Conservation (phyloP, 1,139 yeast genomes). For the Candida gigantensis region DNA sequence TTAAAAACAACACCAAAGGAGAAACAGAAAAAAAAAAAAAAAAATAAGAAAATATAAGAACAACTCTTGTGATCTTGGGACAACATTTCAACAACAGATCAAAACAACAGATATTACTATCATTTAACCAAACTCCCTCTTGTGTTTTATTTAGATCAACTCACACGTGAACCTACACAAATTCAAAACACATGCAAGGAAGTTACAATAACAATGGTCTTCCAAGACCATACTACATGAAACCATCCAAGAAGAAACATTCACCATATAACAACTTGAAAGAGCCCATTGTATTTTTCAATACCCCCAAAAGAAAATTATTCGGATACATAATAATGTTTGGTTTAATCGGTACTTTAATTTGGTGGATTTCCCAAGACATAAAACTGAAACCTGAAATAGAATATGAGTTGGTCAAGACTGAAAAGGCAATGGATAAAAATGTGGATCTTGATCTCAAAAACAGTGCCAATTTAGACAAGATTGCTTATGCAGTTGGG, state of each 20-base stretch:
- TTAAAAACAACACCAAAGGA: no score
- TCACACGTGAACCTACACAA: no score
- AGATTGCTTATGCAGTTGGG: constrained; percentile 16
- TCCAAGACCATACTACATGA: constrained; percentile 53
- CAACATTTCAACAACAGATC: no score
- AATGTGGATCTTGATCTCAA: constrained; percentile 4
- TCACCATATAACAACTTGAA: constrained; percentile 38
- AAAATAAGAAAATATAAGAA: no score
- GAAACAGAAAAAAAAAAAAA: no score
- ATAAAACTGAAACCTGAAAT: constrained; percentile 31
- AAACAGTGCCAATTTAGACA: constrained; percentile 15
- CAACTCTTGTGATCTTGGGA: no score
- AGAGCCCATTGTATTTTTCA: constrained; percentile 35
- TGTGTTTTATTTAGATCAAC: background rate
- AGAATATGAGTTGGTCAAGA: constrained; percentile 30
- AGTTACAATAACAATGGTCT: constrained; percentile 45
- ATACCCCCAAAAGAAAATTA: constrained; percentile 38
- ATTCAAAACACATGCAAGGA: constrained; percentile 41
- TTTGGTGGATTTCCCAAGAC: constrained; percentile 41
- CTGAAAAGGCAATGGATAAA: constrained; percentile 6
- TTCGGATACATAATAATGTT: constrained; percentile 42
- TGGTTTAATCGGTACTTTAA: constrained; percentile 35
- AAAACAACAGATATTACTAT: no score
- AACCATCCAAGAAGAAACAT: constrained; percentile 36
- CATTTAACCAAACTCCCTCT: no score